A percentile compares a stretch with the other conserved stretches of the same genome.
phyloP scores from a whole-genome alignment of 2,329 filamentous ascomycete genomes.

The Monilinia aucupariae region DNA sequence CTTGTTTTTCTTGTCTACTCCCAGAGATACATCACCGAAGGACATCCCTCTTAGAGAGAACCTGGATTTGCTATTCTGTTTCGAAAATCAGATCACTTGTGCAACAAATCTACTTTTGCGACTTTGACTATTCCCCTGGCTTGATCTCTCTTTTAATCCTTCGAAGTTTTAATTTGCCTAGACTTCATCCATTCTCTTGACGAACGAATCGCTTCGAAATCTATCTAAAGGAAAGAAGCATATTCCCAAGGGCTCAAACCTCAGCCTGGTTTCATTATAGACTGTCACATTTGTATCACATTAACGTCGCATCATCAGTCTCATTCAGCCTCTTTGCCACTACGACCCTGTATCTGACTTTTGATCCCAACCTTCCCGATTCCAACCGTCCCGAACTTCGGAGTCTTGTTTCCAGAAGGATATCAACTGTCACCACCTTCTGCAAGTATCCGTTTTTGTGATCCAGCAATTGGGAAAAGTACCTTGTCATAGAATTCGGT shows the following conservation, averaged over 20 bases:
- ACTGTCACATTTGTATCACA: slow-evolving; percentile 9
- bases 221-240: background rate
- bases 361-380: slow-evolving; percentile 22
- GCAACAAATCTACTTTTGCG: background rate
- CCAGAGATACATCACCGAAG: background rate
- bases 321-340: slow-evolving; percentile 21
- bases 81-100: background rate
- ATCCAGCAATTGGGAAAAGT: slow-evolving; percentile 20
- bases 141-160: background rate
- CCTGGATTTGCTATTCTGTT: background rate
- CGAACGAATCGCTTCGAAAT: background rate
- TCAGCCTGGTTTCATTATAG: slow-evolving; percentile 6
- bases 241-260: background rate
- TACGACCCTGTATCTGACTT: slow-evolving; percentile 22
- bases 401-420: slow-evolving; percentile 32
- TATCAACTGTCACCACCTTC: slow-evolving; percentile 27
- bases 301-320: slow-evolving; percentile 4
- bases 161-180: slow-evolving; percentile 4
- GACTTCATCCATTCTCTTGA: slow-evolving; percentile 7
- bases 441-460: slow-evolving; percentile 28
- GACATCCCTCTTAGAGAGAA: background rate
- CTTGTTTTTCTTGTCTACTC: background rate
- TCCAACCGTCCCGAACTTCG: slow-evolving; percentile 25
- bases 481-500: slow-evolving; percentile 26
- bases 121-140: background rate